These are phyloP conservation scores for Chaetomium tenue DNA, from an alignment of 495 filamentous ascomycete species.

Conservation along the genomic window DNA sequence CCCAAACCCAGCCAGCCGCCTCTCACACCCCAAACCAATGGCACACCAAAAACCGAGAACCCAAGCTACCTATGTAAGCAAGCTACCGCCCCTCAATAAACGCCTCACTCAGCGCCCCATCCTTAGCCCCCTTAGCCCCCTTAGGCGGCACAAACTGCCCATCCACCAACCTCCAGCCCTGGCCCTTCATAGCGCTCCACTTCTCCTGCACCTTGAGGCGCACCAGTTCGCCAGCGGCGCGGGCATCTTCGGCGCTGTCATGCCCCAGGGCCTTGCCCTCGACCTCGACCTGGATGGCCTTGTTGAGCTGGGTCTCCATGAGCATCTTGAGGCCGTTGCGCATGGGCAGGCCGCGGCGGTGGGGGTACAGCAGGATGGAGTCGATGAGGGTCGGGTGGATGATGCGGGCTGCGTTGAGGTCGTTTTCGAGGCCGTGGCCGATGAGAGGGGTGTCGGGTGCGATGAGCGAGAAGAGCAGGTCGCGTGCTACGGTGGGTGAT, in stretches of 20 bases:
- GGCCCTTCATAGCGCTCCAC: constrained; percentile 60
- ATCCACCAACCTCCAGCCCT: constrained; percentile 60
- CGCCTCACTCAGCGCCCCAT: constrained; percentile 20
- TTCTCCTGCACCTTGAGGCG: constrained; percentile 60
- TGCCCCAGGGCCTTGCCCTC: constrained; percentile 56
- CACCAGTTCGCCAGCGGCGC: constrained; percentile 83
- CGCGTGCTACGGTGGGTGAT: constrained; percentile 68
- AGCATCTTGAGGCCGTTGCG: constrained; percentile 73
- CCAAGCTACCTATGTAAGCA: neutral
- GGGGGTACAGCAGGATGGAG: constrained; percentile 80
- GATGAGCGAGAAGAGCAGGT: constrained; percentile 68
- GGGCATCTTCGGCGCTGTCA: constrained; percentile 84
- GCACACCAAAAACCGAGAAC: neutral
- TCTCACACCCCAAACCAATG: neutral
- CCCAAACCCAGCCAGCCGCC: neutral
- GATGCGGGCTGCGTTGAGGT: constrained; percentile 77
- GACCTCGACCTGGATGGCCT: constrained; percentile 70
- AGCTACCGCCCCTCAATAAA: constrained; percentile 19
- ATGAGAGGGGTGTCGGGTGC: constrained; percentile 75
- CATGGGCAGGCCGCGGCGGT: constrained; percentile 68
- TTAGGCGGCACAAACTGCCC: constrained; percentile 51
- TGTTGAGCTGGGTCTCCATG: constrained; percentile 60
- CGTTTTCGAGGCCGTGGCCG: constrained; percentile 93
- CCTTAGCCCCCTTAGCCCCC: neutral
- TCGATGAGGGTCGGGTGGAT: constrained; percentile 85